These are phyloP conservation scores for Penicillium griseofulvum DNA, from an alignment of 2,329 filamentous ascomycete species.

Conservation along the genomic window DNA sequence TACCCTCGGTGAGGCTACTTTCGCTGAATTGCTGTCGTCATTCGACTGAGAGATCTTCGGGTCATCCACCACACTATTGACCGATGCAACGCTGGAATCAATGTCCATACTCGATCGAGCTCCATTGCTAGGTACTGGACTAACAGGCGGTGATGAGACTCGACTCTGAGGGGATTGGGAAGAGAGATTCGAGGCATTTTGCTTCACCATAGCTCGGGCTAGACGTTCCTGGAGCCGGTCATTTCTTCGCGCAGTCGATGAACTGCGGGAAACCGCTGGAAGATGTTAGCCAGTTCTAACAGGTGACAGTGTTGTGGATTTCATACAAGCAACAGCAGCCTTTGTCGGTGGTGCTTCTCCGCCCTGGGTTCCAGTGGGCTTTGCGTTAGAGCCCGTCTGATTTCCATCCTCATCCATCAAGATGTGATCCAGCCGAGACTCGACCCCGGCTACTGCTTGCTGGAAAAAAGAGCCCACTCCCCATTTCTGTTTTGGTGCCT, in stretches of 20 bases:
- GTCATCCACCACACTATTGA: constrained; percentile 24
- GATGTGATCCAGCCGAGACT: constrained; percentile 88
- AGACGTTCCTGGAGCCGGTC: constrained; percentile 86
- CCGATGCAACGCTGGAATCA: constrained; percentile 25
- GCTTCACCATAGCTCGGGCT: constrained; percentile 79
- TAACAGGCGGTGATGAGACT: constrained; percentile 53
- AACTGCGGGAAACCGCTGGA: constrained; percentile 58
- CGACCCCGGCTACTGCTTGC: constrained; percentile 88
- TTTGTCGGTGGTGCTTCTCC: constrained; percentile 23
- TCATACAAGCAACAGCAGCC: constrained; percentile 31
- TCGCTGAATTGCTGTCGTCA: constrained; percentile 9
- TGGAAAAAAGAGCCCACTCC: constrained; percentile 69
- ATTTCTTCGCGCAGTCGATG: constrained; percentile 66
- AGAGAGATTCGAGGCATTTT: constrained; percentile 53
- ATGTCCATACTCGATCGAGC: constrained; percentile 40
- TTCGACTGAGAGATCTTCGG: constrained; percentile 11
- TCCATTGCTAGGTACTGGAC: constrained; percentile 47
- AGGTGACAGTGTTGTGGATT: neutral
- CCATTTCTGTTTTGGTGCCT: constrained; percentile 62
- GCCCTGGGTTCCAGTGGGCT: constrained; percentile 38
- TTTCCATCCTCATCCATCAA: constrained; percentile 73
- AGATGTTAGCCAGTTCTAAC: constrained; percentile 23
- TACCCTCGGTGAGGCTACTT: constrained; percentile 16
- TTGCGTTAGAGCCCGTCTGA: constrained; percentile 25
- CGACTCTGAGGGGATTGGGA: constrained; percentile 51